Evolutionary conservation across 176 grass and related monocot species (phyloP).

Genomic region (Coix lacrymajobi): DNA sequence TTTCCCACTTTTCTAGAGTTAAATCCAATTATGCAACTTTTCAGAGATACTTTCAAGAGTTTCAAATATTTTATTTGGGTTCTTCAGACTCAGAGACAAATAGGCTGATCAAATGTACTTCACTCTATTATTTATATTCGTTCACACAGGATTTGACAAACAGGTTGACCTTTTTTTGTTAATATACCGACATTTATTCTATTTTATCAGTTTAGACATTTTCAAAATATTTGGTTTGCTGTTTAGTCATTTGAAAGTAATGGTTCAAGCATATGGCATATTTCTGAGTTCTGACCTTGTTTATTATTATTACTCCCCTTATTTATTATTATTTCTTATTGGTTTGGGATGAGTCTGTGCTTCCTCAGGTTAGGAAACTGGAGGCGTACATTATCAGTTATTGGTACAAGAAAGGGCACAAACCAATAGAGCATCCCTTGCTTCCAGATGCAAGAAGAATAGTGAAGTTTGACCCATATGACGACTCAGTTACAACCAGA

Average conservation of each 20-base stretch:
- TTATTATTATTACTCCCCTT: background rate
- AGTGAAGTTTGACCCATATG: conserved; percentile 42
- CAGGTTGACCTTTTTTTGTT: background rate
- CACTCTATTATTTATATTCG: background rate
- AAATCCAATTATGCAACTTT: no score
- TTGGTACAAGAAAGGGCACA: conserved; percentile 55
- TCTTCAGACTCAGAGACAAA: background rate
- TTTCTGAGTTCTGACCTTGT: background rate
- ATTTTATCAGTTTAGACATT: background rate
- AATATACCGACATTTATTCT: background rate
- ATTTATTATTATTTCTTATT: background rate
- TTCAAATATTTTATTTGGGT: no score
- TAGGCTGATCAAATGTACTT: background rate
- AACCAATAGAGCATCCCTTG: conserved; percentile 43
- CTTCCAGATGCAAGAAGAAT: conserved; percentile 40
- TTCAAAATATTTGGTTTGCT: background rate
- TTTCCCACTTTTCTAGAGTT: no score
- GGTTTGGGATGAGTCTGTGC: conserved; percentile 14
- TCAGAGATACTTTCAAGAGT: no score
- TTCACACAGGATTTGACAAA: background rate
- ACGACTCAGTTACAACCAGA: conserved; percentile 16
- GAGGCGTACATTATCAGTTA: conserved; percentile 40
- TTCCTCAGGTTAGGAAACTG: conserved; percentile 56
- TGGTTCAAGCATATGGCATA: background rate
- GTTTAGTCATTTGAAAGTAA: background rate